Evolutionary conservation across 805 yeast species (phyloP).

Genomic region (Yueomyces sp.): DNA sequence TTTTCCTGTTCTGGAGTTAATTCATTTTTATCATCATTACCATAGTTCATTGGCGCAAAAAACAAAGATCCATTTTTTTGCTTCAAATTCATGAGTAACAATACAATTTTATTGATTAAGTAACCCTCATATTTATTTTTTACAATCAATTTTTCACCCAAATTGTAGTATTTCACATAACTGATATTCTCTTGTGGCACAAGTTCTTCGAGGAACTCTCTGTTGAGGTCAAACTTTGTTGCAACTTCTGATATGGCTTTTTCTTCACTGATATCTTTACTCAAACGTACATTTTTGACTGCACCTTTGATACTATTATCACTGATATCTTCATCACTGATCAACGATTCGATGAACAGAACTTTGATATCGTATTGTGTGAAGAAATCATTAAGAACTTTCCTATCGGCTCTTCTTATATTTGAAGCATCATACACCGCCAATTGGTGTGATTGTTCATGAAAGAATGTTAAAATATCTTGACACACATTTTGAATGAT

Average conservation of each 20-base stretch:
- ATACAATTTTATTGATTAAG: conserved; percentile 78
- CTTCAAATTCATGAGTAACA: conserved; percentile 81
- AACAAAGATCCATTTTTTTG: conserved; percentile 82
- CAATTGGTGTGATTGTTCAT: conserved; percentile 74
- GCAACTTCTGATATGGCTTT: conserved; percentile 69
- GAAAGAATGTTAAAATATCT: conserved; percentile 62
- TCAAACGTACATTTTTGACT: conserved; percentile 73
- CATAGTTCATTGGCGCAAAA: conserved; percentile 69
- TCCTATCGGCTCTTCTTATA: conserved; percentile 58
- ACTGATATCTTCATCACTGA: conserved; percentile 59
- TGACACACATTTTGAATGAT: conserved; percentile 50
- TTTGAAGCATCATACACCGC: conserved; percentile 95
- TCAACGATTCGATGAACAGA: conserved; percentile 76
- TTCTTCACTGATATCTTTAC: conserved; percentile 51
- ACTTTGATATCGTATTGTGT: conserved; percentile 52
- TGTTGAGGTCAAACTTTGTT: conserved; percentile 53
- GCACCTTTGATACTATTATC: conserved; percentile 75
- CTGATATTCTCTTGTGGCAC: conserved; percentile 41
- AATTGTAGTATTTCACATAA: conserved; percentile 78
- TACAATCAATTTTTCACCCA: conserved; percentile 72
- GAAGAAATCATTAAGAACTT: conserved; percentile 41
- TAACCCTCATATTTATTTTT: conserved; percentile 79
- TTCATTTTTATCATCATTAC: conserved; percentile 38
- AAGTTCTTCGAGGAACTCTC: conserved; percentile 64
- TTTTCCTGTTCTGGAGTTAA: conserved; percentile 32